Evolutionary conservation across 2,329 filamentous ascomycete species (phyloP), one percentile per base, ranked within the genome.

Genomic region (Fusarium longipes): DNA sequence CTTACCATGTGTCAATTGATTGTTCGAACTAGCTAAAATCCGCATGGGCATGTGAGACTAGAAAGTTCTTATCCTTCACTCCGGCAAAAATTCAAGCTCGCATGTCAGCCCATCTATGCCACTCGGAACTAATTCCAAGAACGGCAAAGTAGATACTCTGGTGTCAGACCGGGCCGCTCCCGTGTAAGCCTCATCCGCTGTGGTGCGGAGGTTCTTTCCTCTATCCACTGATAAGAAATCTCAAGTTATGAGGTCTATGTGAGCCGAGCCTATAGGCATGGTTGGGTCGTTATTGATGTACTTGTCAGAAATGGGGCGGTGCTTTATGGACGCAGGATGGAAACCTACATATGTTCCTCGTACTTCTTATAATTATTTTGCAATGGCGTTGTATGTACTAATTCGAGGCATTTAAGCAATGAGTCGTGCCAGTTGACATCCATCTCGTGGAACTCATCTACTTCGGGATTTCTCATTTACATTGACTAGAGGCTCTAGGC

Each of bases 111-210:
- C 38, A 17, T 42, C 24, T 32, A 56, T 43, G 35, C 33, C 40
- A 39, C 54, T 59, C 54, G 54, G 50, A 25, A 68, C 50, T 43
- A 38, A 25, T 47, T 25, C 35, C 48, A 50, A 39, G n/a, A 40
- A 30, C 30, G 39, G 20, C 4, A 39, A 32, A 38, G 30, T 25
- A 30, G 38, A 25, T 18, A 20, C n/a, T 24, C 15, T 51, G 24
- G n/a, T 43, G 52, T 64, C 51, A 63, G 60, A 63, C 60, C 51
- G 60, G 59, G 51, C 60, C 59, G 60, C 48, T 64, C 52, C 51
- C 60, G 44, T 44, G 38, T 54, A 45, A 60, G 61, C 61, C 29
- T 54, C 45, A 50, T 49, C 36, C 25, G 39, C n/a, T 48, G 14
- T 48, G 17, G 44, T 20, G 39, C 51, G 59, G 51, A 51, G 32